Evolutionary conservation across 805 yeast genomes (phyloP), one percentile per base, ranked within the genome.

Genomic region (Saccharomycopsis javanensis): DNA sequence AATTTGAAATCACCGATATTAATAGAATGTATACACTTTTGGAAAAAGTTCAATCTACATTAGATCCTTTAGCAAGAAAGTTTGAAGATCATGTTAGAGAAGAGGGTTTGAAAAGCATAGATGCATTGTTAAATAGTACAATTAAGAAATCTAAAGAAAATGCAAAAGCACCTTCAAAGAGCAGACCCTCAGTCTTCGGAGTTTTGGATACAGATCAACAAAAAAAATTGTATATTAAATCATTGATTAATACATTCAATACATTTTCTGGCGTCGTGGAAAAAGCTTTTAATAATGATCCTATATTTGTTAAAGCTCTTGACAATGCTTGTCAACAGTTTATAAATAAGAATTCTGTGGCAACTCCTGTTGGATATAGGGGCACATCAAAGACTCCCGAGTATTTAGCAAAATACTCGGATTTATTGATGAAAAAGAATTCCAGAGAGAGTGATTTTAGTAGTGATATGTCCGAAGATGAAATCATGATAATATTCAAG

Each of bases 281-380:
- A 53, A 69, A 67, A 42, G 85, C 95, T 1, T 89, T 92, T 68
- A 81, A 79, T 58, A 80, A 80, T 62, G 86, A 88, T 67, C 80
- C 89, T 2, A 79, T 83, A 20, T 87, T 94, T 74, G 86, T 86
- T 56, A 87, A 86, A 67, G 88, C 97, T 0, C 78, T 94, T 63
- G 98, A 94, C 67, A 81, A 80, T 63, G 97, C 97, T 1, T 92
- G 96, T 64, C 82, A 86, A 59, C 76, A 79, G 37, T 91, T 86
- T 65, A 88, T 95, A 65, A 94, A 94, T 71, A 76, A 75, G 56
- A 94, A 95, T 66, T 75, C 81, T 16, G 83, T 90, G 68, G 96
- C 97, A 30, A 79, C 83, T 7, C 83, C 86, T 25, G 75, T 76
- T 2, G 71, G 70, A 3, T 62, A 69, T 3, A 74, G 81, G 15